Conservation (phyloP, 1,139 yeast species). For the Scheffersomyces parashehatae region DNA sequence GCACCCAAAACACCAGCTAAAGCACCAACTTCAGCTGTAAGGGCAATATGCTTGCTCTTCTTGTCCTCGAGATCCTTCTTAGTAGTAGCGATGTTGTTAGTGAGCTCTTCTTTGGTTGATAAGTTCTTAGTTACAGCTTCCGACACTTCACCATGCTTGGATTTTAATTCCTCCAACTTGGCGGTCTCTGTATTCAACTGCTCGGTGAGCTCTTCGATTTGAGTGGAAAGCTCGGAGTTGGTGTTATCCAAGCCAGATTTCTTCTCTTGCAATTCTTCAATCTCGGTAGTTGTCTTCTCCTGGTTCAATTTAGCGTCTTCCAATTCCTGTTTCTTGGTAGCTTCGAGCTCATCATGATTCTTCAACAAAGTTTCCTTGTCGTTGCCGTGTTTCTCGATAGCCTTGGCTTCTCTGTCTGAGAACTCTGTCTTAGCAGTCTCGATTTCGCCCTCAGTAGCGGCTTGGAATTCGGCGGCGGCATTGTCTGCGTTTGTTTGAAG, state of each 20-base stretch:
- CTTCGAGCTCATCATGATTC: constrained; percentile 49
- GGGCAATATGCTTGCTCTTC: constrained; percentile 35
- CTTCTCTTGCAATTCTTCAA: constrained; percentile 45
- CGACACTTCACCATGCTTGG: constrained; percentile 41
- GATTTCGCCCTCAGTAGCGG: constrained; percentile 41
- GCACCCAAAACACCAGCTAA: constrained; percentile 46
- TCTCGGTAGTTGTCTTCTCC: constrained; percentile 45
- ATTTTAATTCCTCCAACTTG: constrained; percentile 42
- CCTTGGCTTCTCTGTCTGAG: constrained; percentile 47
- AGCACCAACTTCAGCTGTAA: constrained; percentile 46
- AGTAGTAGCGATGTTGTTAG: constrained; percentile 34
- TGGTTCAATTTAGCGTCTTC: constrained; percentile 50
- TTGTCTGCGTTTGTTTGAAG: constrained; percentile 32
- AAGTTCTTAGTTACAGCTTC: constrained; percentile 36
- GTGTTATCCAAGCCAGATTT: constrained; percentile 42
- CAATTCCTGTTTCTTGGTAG: constrained; percentile 51
- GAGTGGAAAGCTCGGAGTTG: constrained; percentile 44
- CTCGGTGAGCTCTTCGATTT: constrained; percentile 44
- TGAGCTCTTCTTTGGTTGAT: constrained; percentile 43
- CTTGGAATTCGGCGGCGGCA: constrained; percentile 39
- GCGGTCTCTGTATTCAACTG: constrained; percentile 41
- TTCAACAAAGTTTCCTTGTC: constrained; percentile 46
- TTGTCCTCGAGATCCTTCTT: constrained; percentile 38
- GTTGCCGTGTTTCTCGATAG: constrained; percentile 46
- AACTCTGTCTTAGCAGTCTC: constrained; percentile 48